phyloP scores from a whole-genome alignment of 2,329 filamentous ascomycete species.

The Teratosphaeriaceae sp. region DNA sequence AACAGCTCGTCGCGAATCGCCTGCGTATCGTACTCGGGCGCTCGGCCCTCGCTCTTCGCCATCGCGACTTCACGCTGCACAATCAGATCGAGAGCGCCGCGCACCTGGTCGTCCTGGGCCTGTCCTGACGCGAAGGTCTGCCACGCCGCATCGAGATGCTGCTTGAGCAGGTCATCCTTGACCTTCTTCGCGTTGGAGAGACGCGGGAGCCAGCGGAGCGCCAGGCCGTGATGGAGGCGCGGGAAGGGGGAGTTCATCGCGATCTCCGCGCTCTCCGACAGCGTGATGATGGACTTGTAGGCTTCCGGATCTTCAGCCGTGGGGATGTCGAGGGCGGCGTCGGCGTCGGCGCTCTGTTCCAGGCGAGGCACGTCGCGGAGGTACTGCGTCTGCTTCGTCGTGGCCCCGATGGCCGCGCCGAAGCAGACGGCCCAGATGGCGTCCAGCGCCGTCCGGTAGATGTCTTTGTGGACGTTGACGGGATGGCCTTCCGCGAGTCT shows the following conservation, averaged over 20 bases:
- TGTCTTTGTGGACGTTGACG: slow-evolving; percentile 31
- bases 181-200: slow-evolving; percentile 8
- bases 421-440: slow-evolving; percentile 34
- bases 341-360: not conserved
- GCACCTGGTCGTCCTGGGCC: slow-evolving; percentile 23
- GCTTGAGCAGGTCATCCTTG: slow-evolving; percentile 29
- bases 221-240: slow-evolving; percentile 18
- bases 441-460: slow-evolving; percentile 32
- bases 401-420: slow-evolving; percentile 30
- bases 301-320: slow-evolving; percentile 14
- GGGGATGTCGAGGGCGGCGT: slow-evolving; percentile 14
- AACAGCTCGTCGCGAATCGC: slow-evolving; percentile 24
- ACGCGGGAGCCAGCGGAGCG: slow-evolving; percentile 10
- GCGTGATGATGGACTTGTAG: slow-evolving; percentile 16
- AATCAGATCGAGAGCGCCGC: slow-evolving; percentile 32
- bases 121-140: slow-evolving; percentile 16
- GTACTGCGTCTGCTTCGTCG: slow-evolving; percentile 10
- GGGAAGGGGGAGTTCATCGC: slow-evolving; percentile 19
- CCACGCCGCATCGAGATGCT: slow-evolving; percentile 28
- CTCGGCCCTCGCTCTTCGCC: slow-evolving; percentile 29
- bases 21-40: slow-evolving; percentile 20
- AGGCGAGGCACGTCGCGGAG: slow-evolving; percentile 9
- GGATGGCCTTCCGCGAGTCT: slow-evolving; percentile 24
- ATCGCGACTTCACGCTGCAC: slow-evolving; percentile 28
- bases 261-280: slow-evolving; percentile 17